Evolutionary conservation across 768 basidiomycete species (phyloP), one percentile per base, ranked within the genome.

Genomic region (Hericium rajendrae): DNA sequence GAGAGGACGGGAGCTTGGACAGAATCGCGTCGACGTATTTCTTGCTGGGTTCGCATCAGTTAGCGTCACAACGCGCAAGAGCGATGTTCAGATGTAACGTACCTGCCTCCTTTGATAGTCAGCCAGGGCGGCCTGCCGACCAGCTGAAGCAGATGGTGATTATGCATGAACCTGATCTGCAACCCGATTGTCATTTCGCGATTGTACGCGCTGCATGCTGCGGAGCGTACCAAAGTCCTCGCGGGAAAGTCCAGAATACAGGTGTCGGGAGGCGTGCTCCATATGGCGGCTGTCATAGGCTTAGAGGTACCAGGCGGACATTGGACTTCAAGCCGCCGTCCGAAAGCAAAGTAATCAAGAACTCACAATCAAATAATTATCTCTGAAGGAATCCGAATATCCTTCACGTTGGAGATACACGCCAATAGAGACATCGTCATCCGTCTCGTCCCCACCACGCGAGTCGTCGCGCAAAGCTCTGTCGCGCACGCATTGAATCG

Each of bases 281-380:
- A 91, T 41, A 91, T 83, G 2, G 85, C 84, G 1, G 86, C 86
- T 8, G 85, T 87, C 85, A 91, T 85, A 0, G 86, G 86, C 87
- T 64, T 16, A 32, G 32, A 32, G 32, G 32, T 10, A 2, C 32
- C 32, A 8, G 9, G 32, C 32, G 32, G 26, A 2, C 4, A 32
- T 10, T 10, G 32, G 9, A 8, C 9, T 8, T 32, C 32, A 32
- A 32, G 32, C 32, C 9, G 48, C 28, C 39, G n/a, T 20, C 38
- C 9, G 4, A 37, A 43, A 51, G 16, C 28, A 11, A 28, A 46
- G 4, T 54, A 55, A n/a, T 1, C 2, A n/a, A 13, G 6, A 16
- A 66, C 82, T 67, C 63, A 86, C 87, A 57, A 91, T 79, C 22
- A 91, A 74, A 66, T 89, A 90, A 67, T 90, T 80, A 61, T 90